A percentile compares a stretch with the other conserved stretches of the same genome.
Evolutionary conservation across 1,284 basidiomycete species (phyloP).

Genomic region (Moniliella sp.): DNA sequence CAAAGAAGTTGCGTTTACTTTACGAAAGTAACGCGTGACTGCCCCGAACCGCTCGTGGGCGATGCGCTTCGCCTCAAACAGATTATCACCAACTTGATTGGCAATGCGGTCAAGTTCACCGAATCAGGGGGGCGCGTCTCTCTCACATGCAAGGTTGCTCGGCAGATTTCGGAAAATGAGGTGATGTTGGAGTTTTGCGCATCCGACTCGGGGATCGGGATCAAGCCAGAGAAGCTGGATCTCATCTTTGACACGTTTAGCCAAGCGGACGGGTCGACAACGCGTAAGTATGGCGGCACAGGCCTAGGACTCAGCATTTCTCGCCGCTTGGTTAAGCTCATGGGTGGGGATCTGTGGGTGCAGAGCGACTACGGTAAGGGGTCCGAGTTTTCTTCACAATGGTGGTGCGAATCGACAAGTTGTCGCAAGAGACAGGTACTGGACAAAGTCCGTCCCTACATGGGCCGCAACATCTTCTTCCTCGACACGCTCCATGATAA

Average conservation of each 20-base stretch:
- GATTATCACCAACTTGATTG: constrained; percentile 30
- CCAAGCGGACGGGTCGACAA: constrained; percentile 64
- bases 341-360: constrained; percentile 98
- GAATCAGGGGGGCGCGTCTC: constrained; percentile 66
- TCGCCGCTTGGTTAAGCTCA: constrained; percentile 75
- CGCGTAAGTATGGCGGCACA: constrained; percentile 76
- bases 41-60: constrained; percentile 87
- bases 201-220: constrained; percentile 90
- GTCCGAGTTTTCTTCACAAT: constrained; percentile 93
- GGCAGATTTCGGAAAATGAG: constrained; percentile 47
- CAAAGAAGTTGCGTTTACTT: constrained; percentile 91
- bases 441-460: constrained; percentile 29
- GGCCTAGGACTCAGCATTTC: constrained; percentile 58
- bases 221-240: constrained; percentile 93
- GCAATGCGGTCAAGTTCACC: constrained; percentile 48
- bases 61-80: constrained; percentile 56
- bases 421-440: constrained; percentile 17
- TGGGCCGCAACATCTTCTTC: constrained; percentile 46
- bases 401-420: constrained; percentile 28
- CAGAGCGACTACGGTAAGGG: constrained; percentile 69
- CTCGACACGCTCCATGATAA: constrained; percentile 64
- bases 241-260: constrained; percentile 98
- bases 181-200: constrained; percentile 88
- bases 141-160: constrained; percentile 56
- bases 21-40: constrained; percentile 88